Base-by-base conservation (phyloP, 2,329 filamentous ascomycete species). In the Clathrospora elynae region DNA sequence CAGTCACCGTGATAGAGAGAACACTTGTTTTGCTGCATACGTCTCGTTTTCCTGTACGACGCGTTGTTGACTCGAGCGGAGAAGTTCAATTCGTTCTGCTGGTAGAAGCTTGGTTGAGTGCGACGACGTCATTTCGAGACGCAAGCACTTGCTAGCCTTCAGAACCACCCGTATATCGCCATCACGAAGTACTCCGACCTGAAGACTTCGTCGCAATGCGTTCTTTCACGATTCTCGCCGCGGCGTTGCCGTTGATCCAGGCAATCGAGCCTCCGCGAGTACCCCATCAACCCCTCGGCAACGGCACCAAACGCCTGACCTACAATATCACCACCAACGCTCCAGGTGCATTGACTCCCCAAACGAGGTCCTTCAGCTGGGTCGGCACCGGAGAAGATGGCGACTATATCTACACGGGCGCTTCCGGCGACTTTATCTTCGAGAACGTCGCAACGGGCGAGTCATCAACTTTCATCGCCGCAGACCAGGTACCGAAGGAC, bases 381-480 rank as follows among this genome's bases (percentile, higher is more conserved):
- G 75, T 83, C 3, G 71, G 76, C 6, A 78, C 77, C 3, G 80
- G 78, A 1, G 73, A 75, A 20, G 84, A 87, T 51, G 84, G 84
- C 14, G 76, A 82, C 35, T 85, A 82, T 65, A 79, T 86, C 54
- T 79, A 76, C 32, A 69, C 68, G 31, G 75, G 69, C 39, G 63
- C 67, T 3, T 74, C 75, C 39, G 79, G 78, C 7, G 76, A 79
- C 19, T 71, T 87, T 5, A 66, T 84, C 4, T 77, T 87, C 19
- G 77, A 81, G 57, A 82, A 85, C 57, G 80, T 86, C 35, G 76
- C 79, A 25, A 83, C 79, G 0, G 78, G 78, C 29, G 73, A 79
- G 45, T 78, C 72, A 20, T 75, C 75, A 16, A 80, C 77, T 0
- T 83, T 87, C 44, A 75, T 87, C 4, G 69, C 78, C 2, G 77